Conservation (phyloP, 73 alveolate genomes). For the Blepharisma stoltei region DNA sequence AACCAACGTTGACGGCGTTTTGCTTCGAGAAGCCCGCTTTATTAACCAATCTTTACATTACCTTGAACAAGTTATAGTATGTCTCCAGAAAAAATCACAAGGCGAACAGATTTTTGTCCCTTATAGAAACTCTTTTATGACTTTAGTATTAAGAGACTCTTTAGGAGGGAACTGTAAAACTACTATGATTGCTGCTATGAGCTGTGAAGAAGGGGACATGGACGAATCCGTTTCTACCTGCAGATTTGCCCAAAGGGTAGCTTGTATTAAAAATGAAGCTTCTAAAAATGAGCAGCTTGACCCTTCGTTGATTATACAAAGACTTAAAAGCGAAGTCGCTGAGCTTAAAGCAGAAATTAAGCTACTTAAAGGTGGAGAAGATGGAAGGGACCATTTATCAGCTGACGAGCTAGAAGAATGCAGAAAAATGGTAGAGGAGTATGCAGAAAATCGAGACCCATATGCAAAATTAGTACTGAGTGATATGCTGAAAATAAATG, state of each 20-base stretch:
- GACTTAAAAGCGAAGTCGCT: slow-evolving; percentile 92
- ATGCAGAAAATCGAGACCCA: slow-evolving; percentile 77
- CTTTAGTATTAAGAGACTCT: slow-evolving; percentile 91
- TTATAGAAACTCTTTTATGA: slow-evolving; percentile 95
- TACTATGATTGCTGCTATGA: slow-evolving; percentile 94
- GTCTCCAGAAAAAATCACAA: slow-evolving; percentile 68
- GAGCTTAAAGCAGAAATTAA: slow-evolving; percentile 96
- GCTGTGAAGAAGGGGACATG: slow-evolving; percentile 84
- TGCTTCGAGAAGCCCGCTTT: slow-evolving; percentile 86
- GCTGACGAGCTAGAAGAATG: slow-evolving; percentile 92
- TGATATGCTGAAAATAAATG: slow-evolving; percentile 90
- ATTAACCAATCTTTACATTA: slow-evolving; percentile 95
- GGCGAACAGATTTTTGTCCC: slow-evolving; percentile 90
- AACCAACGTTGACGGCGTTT: slow-evolving; percentile 80
- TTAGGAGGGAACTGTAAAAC: slow-evolving; percentile 98
- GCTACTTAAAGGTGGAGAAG: slow-evolving; percentile 87
- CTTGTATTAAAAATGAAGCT: slow-evolving; percentile 91
- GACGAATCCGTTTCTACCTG: slow-evolving; percentile 84
- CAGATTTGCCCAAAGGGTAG: slow-evolving; percentile 97
- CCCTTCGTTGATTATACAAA: slow-evolving; percentile 91
- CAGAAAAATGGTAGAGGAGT: slow-evolving; percentile 82
- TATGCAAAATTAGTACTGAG: slow-evolving; percentile 70
- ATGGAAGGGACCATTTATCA: slow-evolving; percentile 74
- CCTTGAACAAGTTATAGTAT: slow-evolving; percentile 94
- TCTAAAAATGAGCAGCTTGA: slow-evolving; percentile 94